Evolutionary conservation across 805 yeast species (phyloP), one percentile per base, ranked within the genome.

Genomic region (Yarrowia alimentaria): DNA sequence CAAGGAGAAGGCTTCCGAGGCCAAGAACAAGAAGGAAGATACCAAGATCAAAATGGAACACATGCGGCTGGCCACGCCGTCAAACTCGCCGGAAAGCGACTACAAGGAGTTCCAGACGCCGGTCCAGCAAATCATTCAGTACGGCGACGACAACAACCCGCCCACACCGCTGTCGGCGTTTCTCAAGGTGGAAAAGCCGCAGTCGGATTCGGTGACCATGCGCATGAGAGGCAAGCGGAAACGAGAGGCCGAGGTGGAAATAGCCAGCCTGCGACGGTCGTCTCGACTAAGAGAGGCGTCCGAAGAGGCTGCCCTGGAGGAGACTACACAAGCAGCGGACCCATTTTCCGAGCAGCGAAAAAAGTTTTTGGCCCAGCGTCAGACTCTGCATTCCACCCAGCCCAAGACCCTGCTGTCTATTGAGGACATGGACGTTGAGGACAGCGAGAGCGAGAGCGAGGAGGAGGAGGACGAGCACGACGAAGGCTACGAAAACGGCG

Each of bases 141-240:
- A 40, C 12, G 47, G 47, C 19, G 24, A 26, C 12, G 47, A 33
- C 19, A 18, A 26, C 7, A 40, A 40, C 33, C 47, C 47, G 4
- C 47, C 47, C 8, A 40, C 47, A 4, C 47, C 47, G 11, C 25
- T 40, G 47, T 40, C 47, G n/a, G 47, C 25, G 1, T 40, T 18
- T 21, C 47, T 40, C 47, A 40, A 40, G 47, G 47, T 28, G 22
- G 30, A 37, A 16, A 37, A 37, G 17, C 43, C 43, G 16, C 24
- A 24, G 25, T 24, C 19, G 9, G n/a, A 14, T 5, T 16, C 33
- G 6, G 24, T 16, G 45, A 25, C 17, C 1, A 40, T 40, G 47
- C 18, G 47, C 18, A 33, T 19, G 13, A 40, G 25, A 19, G 31
- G 22, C 6, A 40, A 40, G 16, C 33, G 47, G 6, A 40, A 40